Conservation (phyloP, 2,329 filamentous ascomycete genomes). For the Aspergillus ochraceus region DNA sequence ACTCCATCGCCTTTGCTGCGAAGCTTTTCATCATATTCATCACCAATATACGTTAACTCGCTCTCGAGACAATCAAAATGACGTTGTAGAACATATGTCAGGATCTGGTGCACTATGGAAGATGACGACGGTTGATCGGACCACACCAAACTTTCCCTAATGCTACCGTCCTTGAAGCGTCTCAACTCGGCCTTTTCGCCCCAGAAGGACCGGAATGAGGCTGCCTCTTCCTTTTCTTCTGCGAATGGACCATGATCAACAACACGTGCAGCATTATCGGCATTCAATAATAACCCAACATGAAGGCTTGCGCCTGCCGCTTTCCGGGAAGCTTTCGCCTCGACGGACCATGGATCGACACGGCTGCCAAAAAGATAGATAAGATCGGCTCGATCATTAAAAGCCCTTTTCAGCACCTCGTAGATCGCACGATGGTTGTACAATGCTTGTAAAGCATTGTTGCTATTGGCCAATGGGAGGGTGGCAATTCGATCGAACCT, state of each 20-base stretch:
- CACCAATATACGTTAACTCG: conserved; percentile 54
- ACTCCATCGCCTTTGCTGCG: conserved; percentile 31
- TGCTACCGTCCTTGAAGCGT: conserved; percentile 92
- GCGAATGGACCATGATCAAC: conserved; percentile 87
- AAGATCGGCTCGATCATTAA: conserved; percentile 71
- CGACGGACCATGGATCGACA: conserved; percentile 49
- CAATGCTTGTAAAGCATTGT: conserved; percentile 29
- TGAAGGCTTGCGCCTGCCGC: conserved; percentile 44
- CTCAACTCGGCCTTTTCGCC: conserved; percentile 89
- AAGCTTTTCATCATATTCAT: conserved; percentile 48
- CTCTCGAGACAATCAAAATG: conserved; percentile 65
- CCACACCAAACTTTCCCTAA: conserved; percentile 91
- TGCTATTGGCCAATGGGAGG: conserved; percentile 29
- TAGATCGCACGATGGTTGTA: conserved; percentile 52
- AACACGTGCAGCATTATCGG: conserved; percentile 68
- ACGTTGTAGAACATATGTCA: conserved; percentile 66
- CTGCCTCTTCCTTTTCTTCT: conserved; percentile 80
- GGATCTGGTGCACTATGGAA: conserved; percentile 76
- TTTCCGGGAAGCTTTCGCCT: conserved; percentile 35
- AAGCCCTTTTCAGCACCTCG: conserved; percentile 65
- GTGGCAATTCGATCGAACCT: conserved; percentile 56
- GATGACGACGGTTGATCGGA: conserved; percentile 58
- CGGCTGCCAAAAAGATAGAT: conserved; percentile 58
- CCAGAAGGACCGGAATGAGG: conserved; percentile 87
- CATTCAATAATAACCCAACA: conserved; percentile 71